Evolutionary conservation across 768 basidiomycete species (phyloP).

Genomic region (Boletus subcaerulescens): DNA sequence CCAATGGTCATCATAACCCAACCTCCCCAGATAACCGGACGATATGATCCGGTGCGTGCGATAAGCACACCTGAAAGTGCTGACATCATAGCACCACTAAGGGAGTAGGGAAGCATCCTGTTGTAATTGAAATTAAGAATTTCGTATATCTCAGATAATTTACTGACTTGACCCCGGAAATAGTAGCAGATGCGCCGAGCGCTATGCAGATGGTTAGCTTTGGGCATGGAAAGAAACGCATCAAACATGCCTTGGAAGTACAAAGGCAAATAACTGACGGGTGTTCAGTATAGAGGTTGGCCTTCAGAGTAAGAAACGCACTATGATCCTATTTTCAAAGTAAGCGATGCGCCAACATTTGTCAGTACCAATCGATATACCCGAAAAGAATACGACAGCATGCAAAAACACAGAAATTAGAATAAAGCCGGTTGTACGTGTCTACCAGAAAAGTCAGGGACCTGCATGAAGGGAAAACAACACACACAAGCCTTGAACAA

Average conservation of each 20-base stretch:
- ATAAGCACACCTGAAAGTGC: slow-evolving; percentile 26
- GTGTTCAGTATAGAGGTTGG: slow-evolving; percentile 1
- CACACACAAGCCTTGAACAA: slow-evolving; percentile 32
- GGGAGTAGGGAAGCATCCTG: slow-evolving; percentile 37
- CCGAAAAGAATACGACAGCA: slow-evolving; percentile 30
- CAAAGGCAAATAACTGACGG: slow-evolving; percentile 36
- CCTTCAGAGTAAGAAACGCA: slow-evolving; percentile 5
- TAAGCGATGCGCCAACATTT: background rate
- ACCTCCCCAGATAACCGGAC: slow-evolving; percentile 32
- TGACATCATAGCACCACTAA: slow-evolving; percentile 21
- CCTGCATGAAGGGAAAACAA: background rate
- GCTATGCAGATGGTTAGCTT: slow-evolving; percentile 13
- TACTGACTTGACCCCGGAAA: slow-evolving; percentile 30
- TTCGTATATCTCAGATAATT: no score
- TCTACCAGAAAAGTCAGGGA: slow-evolving; percentile 20
- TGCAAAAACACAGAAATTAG: slow-evolving; percentile 36
- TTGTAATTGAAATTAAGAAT: background rate
- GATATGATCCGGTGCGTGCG: slow-evolving; percentile 26
- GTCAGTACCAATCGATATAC: slow-evolving; percentile 14
- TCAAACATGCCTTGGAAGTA: slow-evolving; percentile 35
- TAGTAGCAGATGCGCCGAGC: slow-evolving; percentile 37
- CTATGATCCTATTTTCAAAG: slow-evolving; percentile 23
- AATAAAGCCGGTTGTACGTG: slow-evolving; percentile 36
- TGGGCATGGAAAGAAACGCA: background rate
- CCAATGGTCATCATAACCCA: slow-evolving; percentile 33